Base-by-base conservation (phyloP, 306 rosid species). In the Prunus mume region DNA sequence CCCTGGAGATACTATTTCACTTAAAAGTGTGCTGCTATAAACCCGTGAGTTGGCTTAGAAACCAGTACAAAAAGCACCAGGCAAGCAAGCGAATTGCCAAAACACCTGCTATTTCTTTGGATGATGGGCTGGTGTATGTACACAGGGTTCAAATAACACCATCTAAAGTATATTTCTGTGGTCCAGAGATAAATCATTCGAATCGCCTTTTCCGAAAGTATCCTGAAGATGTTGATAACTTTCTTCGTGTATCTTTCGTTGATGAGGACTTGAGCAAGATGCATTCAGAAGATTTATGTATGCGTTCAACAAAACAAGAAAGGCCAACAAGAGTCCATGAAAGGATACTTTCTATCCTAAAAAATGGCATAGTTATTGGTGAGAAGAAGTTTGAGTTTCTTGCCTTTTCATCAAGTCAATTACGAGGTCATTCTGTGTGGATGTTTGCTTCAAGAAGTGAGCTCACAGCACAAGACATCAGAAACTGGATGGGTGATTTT, bases 391-490 rank as follows among this genome's bases (percentile, higher is more conserved):
- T 86, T 8, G 86, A 86, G 82, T 72, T 86, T 81, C 86, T 86
- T 32, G 90, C 82, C 5, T 83, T 49, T 24, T 83, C 90, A 7
- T 45, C 77, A 0, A 86, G 85, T 76, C 87, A 86, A 43, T 8
- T 83, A 28, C 32, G 76, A 3, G 85, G 83, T 5, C 76, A 72
- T 14, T 83, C 88, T 1, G 63, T 38, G 25, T 86, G 90, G 90
- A 86, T 86, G 90, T 86, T 86, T 81, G 85, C 90, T 56, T 78
- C 87, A 30, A 83, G 84, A 72, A 66, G 41, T 9, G 84, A 79
- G 3, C 82, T 81, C 15, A 76, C 51, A 5, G 87, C 87, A 2
- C 80, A 61, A 20, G 73, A 76, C 47, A 83, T 86, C 3, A 75
- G 86, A 46, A 49, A 67, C 6, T 78, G 87, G 87, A 83, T 83